Evolutionary conservation across 2,329 filamentous ascomycete genomes (phyloP).

Genomic region (Apiospora aurea): DNA sequence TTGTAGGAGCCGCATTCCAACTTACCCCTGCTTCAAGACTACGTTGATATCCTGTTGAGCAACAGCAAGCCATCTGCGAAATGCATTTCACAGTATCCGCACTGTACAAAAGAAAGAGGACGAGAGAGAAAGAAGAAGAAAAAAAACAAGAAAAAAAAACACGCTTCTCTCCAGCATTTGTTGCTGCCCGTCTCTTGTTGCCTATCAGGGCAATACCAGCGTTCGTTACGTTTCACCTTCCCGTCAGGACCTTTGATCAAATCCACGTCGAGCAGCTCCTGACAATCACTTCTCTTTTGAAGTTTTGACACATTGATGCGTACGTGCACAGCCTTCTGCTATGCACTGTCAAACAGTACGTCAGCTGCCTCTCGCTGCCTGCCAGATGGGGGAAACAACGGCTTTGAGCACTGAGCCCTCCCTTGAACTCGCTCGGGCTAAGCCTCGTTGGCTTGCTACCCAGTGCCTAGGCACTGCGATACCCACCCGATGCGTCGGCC

Average conservation of each 20-base stretch:
- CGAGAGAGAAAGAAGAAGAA: too few species aligned
- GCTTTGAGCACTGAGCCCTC: slow-evolving; percentile 4
- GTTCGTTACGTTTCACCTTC: slow-evolving; percentile 6
- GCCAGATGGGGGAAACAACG: slow-evolving; percentile 12
- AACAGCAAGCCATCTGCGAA: not conserved
- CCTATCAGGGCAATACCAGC: slow-evolving; percentile 9
- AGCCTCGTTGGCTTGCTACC: slow-evolving; percentile 11
- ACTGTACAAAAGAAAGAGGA: not conserved
- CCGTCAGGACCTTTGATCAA: slow-evolving; percentile 14
- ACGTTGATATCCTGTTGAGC: slow-evolving; percentile 17
- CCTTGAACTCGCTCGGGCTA: slow-evolving; percentile 3
- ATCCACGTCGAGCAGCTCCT: slow-evolving; percentile 13
- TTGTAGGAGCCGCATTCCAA: slow-evolving; percentile 22
- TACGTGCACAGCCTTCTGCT: not conserved
- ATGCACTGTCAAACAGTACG: slow-evolving; percentile 5
- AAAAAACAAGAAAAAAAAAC: not conserved
- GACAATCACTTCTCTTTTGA: slow-evolving; percentile 22
- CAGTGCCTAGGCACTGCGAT: not conserved
- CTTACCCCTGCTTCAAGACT: slow-evolving; percentile 2
- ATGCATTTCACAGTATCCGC: slow-evolving; percentile 18
- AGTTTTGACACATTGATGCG: slow-evolving; percentile 12
- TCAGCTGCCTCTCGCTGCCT: not conserved
- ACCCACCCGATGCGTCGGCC: not conserved
- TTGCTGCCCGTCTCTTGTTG: not conserved
- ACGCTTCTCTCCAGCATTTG: slow-evolving; percentile 6